Base-by-base conservation (phyloP, 345 rosid genomes). In the Balakata baccata region DNA sequence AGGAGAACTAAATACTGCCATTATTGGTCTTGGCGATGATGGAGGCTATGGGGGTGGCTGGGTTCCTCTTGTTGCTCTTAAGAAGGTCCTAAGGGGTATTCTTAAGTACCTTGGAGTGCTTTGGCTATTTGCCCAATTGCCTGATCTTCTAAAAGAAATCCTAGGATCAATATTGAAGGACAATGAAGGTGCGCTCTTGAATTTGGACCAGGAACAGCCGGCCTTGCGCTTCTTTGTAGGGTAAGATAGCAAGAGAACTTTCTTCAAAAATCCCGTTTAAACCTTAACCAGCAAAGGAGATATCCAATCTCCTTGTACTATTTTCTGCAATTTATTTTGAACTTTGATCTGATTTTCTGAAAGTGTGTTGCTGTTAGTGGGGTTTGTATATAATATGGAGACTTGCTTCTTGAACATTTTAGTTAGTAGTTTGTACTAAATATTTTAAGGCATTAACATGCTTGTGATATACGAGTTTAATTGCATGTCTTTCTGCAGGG, bases 1-100 rank as follows among this genome's bases (percentile, higher is more conserved):
- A 84, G 99, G 99, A 75, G 99, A 95, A 66, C 83, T 92, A 64
- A 92, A 92, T 81, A 95, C 98, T 8, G 95, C 99, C 49, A 96
- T 93, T 79, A 93, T 96, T 46, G 98, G 99, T 74, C 93, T 96
- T 67, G 98, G 97, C 69, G 98, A 96, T 70, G 99, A 96, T 89
- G 99, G 99, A 77, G 99, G 98, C 54, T 93, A 96, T 85, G 98
- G 97, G 38, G 99, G 98, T 70, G 99, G 97, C 63, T 96, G 97
- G 98, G 99, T 96, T 81, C 99, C 99, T 64, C 95, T 96, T 85
- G 93, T 96, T 68, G 99, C 97, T 68, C 98, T 96, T 69, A 93
- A 96, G 88, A 96, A 91, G 88, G 99, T 93, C 72, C 76, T 96
- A 38, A 88, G 98, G 59, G 99, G 98, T 70, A 90, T 96, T 77